A percentile compares a stretch with the other conserved stretches of the same genome.
Evolutionary conservation across 768 basidiomycete genomes (phyloP).

Genomic region (Coprinellus micaceus): DNA sequence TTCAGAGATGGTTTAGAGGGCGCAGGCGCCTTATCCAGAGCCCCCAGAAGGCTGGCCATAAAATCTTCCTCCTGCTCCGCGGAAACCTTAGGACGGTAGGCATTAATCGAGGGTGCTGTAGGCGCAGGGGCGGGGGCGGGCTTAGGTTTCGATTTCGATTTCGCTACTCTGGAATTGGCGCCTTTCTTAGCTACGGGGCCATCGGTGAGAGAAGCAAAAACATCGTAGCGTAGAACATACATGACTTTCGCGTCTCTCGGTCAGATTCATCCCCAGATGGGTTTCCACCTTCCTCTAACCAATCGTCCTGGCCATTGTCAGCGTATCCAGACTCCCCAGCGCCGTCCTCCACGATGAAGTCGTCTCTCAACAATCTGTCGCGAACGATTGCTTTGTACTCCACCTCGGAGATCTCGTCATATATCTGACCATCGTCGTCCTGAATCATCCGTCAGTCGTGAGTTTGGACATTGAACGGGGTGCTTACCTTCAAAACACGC

Average conservation of each 20-base stretch:
- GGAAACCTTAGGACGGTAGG: constrained; percentile 74
- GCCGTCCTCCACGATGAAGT: constrained; percentile 96
- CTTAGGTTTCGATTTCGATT: constrained; percentile 39
- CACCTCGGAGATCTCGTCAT: constrained; percentile 88
- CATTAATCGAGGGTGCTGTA: constrained; percentile 64
- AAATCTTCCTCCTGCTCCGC: constrained; percentile 85
- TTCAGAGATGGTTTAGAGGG: constrained; percentile 47
- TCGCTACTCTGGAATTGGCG: constrained; percentile 39
- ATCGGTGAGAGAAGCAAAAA: not conserved
- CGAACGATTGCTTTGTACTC: constrained; percentile 85
- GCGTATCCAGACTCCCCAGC: constrained; percentile 89
- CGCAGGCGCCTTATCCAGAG: constrained; percentile 53
- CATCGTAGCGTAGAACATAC: not conserved
- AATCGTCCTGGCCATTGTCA: constrained; percentile 97
- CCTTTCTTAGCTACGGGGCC: constrained; percentile 37
- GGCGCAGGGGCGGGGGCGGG: constrained; percentile 30
- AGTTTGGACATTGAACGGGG: constrained; percentile 11
- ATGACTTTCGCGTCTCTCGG: constrained; percentile 41
- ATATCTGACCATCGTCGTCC: constrained; percentile 66
- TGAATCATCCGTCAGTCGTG: constrained; percentile 16
- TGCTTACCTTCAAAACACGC: constrained; percentile 54
- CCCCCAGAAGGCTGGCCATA: constrained; percentile 76
- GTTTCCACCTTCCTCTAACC: constrained; percentile 54
- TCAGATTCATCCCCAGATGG: constrained; percentile 51
- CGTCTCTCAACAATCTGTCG: constrained; percentile 77